Percentiles rank a stretch among this genome's conserved stretches.
Conservation (phyloP, 2,329 filamentous ascomycete species). For the Didymosphaeria variabile region DNA sequence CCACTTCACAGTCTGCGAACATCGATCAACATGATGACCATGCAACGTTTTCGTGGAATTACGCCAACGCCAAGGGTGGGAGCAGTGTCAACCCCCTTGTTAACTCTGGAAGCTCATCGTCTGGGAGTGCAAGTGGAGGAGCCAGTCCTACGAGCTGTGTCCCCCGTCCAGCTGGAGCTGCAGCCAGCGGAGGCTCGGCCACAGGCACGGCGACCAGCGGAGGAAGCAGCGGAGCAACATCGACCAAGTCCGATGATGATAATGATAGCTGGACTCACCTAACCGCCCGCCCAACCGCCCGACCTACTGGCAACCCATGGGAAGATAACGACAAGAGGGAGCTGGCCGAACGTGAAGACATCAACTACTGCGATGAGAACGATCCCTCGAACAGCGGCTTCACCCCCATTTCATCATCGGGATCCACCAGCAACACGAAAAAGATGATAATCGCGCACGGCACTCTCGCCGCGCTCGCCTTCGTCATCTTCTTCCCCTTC, state of each 20-base stretch:
- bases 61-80: slow-evolving; percentile 61
- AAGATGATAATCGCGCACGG: slow-evolving; percentile 56
- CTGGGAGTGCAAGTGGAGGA: slow-evolving; percentile 18
- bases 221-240: slow-evolving; percentile 14
- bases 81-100: slow-evolving; percentile 56
- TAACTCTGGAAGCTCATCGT: slow-evolving; percentile 31
- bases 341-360: slow-evolving; percentile 24
- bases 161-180: slow-evolving; percentile 34
- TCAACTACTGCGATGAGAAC: slow-evolving; percentile 43
- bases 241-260: slow-evolving; percentile 17
- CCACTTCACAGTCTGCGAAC: slow-evolving; percentile 53
- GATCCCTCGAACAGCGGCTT: slow-evolving; percentile 26
- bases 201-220: slow-evolving; percentile 6
- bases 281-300: slow-evolving; percentile 31
- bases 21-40: slow-evolving; percentile 58
- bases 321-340: not conserved
- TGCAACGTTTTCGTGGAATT: slow-evolving; percentile 56
- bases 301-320: slow-evolving; percentile 20
- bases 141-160: slow-evolving; percentile 38
- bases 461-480: slow-evolving; percentile 54
- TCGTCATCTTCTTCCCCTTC: slow-evolving; percentile 56
- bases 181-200: slow-evolving; percentile 1
- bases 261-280: slow-evolving; percentile 21
- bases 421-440: slow-evolving; percentile 17
- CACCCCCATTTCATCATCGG: slow-evolving; percentile 25